A percentile compares a stretch with the other conserved stretches of the same genome.
Conservation (phyloP, 208 protist genomes). For the Leptomonas pyrrhocoris region DNA sequence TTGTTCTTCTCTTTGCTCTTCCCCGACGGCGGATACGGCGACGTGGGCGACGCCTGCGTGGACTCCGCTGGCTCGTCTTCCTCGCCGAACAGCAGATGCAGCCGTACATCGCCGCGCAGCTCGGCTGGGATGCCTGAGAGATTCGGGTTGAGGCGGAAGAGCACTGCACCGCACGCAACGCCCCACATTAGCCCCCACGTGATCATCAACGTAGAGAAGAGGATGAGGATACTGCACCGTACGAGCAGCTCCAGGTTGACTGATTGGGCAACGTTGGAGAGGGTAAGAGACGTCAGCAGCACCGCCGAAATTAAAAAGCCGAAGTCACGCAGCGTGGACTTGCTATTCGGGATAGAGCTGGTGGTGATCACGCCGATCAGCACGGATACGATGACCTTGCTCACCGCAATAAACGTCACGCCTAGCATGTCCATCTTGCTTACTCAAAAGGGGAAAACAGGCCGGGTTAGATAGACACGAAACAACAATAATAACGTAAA, state of each 20-base stretch:
- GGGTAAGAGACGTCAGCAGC: constrained; percentile 65
- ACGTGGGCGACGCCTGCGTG: background rate
- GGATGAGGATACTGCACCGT: constrained; percentile 58
- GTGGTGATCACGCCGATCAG: constrained; percentile 64
- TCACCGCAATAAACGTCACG: constrained; percentile 70
- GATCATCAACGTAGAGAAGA: constrained; percentile 53
- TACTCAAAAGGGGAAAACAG: constrained; percentile 1
- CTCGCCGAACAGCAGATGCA: constrained; percentile 44
- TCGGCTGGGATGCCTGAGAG: constrained; percentile 58
- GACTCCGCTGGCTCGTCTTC: constrained; percentile 10
- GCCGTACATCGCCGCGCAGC: constrained; percentile 47
- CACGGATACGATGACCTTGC: constrained; percentile 80
- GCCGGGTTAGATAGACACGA: constrained; percentile 15
- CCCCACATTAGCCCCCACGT: constrained; percentile 33
- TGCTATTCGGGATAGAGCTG: constrained; percentile 52
- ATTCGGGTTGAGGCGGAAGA: constrained; percentile 26
- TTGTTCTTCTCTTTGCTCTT: constrained; percentile 26
- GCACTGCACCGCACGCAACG: constrained; percentile 1
- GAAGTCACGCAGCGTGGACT: constrained; percentile 64
- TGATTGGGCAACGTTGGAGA: constrained; percentile 61
- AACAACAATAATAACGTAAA: constrained; percentile 24
- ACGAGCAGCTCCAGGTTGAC: constrained; percentile 29
- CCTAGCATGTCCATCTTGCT: constrained; percentile 51
- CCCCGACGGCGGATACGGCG: background rate
- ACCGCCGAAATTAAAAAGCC: constrained; percentile 70